Conservation (phyloP, 106 monocot genomes). For the Acorus calamus region DNA sequence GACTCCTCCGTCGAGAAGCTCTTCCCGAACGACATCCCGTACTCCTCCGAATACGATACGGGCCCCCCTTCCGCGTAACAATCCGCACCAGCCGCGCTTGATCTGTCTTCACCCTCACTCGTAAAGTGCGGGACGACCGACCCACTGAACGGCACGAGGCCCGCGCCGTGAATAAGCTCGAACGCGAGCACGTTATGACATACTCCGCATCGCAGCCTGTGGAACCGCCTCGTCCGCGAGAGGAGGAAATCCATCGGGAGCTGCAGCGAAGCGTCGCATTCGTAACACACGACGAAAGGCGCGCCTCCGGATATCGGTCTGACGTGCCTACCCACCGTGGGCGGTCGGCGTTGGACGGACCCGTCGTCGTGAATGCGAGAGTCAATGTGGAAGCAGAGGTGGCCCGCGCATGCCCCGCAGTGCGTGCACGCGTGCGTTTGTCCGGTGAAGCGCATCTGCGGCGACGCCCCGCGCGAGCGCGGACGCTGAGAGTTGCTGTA, state of each 20-base stretch:
- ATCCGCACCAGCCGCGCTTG: not conserved
- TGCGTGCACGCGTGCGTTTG: not conserved
- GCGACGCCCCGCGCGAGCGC: not conserved
- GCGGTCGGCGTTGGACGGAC: slow-evolving; percentile 1
- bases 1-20: slow-evolving; percentile 21
- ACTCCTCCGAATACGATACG: slow-evolving; percentile 27
- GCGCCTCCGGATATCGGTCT: slow-evolving; percentile 48
- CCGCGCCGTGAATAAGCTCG: slow-evolving; percentile 16
- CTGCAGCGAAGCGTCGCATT: slow-evolving; percentile 50
- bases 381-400: slow-evolving; percentile 9
- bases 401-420: slow-evolving; percentile 3
- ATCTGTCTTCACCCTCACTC: slow-evolving; percentile 5
- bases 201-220: slow-evolving; percentile 54
- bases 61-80: slow-evolving; percentile 9
- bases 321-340: slow-evolving; percentile 29
- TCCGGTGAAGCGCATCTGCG: not conserved
- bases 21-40: slow-evolving; percentile 13
- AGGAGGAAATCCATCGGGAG: slow-evolving; percentile 54
- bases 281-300: slow-evolving; percentile 63
- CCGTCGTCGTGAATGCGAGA: not conserved
- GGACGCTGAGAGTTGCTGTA: not conserved
- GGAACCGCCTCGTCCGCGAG: slow-evolving; percentile 18
- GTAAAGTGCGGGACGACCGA: slow-evolving; percentile 7
- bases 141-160: slow-evolving; percentile 5
- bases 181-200: slow-evolving; percentile 48